A percentile compares a stretch with the other conserved stretches of the same genome.
phyloP scores from a whole-genome alignment of 768 basidiomycete genomes.

The Boletellus sp. region DNA sequence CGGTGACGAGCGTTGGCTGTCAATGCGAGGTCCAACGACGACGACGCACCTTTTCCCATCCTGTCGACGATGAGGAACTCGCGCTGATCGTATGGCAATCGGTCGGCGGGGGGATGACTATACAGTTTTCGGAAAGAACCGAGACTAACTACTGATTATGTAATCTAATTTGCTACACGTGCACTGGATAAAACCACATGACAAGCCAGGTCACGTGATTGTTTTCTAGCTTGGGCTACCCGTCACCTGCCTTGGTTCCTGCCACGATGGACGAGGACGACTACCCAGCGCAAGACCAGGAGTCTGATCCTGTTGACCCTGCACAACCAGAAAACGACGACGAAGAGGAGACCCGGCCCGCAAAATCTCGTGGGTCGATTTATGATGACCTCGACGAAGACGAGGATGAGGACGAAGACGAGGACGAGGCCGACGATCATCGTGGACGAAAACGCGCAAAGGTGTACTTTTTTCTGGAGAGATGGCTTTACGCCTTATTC shows the following conservation, averaged over 20 bases:
- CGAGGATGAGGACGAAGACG: conserved; percentile 58
- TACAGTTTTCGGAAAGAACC: conserved; percentile 41
- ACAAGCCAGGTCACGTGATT: no score
- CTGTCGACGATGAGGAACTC: conserved; percentile 50
- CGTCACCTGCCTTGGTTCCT: conserved; percentile 13
- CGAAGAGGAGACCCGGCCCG: conserved; percentile 25
- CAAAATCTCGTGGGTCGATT: conserved; percentile 29
- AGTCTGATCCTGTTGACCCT: conserved; percentile 27
- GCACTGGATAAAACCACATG: no score
- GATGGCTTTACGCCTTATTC: conserved; percentile 5
- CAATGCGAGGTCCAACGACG: conserved; percentile 3
- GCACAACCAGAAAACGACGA: conserved; percentile 36
- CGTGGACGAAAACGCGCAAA: conserved; percentile 59
- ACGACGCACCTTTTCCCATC: conserved; percentile 67
- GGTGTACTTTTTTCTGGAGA: conserved; percentile 34
- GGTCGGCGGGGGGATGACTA: conserved; percentile 32
- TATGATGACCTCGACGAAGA: conserved; percentile 43
- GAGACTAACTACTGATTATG: background rate
- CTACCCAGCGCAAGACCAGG: conserved; percentile 26
- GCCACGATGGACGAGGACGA: conserved; percentile 34
- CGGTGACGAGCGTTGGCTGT: background rate
- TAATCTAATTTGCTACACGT: no score
- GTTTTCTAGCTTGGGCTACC: no score
- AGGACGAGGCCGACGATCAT: conserved; percentile 40
- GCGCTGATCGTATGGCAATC: conserved; percentile 25